Base-by-base conservation (phyloP, 2,329 filamentous ascomycete species). In the Orbilia brochopaga region DNA sequence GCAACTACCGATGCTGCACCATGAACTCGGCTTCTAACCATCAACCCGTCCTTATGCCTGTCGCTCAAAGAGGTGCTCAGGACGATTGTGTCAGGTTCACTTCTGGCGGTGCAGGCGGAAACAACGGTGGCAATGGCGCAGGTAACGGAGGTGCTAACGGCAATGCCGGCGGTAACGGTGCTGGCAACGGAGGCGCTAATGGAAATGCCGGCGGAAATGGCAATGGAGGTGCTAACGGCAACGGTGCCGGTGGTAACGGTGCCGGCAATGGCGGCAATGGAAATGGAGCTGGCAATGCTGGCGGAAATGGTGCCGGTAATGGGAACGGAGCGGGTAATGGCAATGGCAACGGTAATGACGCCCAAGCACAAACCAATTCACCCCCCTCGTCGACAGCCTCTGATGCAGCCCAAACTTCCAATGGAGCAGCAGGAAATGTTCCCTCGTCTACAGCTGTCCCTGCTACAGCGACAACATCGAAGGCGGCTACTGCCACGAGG, bases 1-100 rank as follows among this genome's bases (percentile, higher is more conserved):
- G 83, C 2, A 75, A 77, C 69, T 85, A 85, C 77, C 80, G 84
- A 56, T 81, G 82, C 46, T 85, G 83, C 76, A 83, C 83, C 19
- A 82, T 85, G 79, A 81, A 81, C 21, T 80, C 82, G 1, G 79
- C 83, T 2, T 78, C 77, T 69, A 85, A 85, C 76, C 83, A 85
- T 78, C 84, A 85, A 77, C 84, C 83, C 13, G 84, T 86, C 1
- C 75, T 84, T 23, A 86, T 86, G 84, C 84, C 84, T 27, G 79
- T 85, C 55, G 83, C 83, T 61, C 82, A 85, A 77, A 80, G 83
- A 74, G 83, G 83, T 52, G 78, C 82, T 2, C 83, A 85, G 76
- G 83, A 85, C 75, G 83, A 85, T 73, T 85, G 83, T 74, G 79
- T 80, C 21, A 80, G 81, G 67, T 85, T 85, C 76, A 81, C 79